Conservation (phyloP, 352 stramenopile species). For the Peronospora tabacina region DNA sequence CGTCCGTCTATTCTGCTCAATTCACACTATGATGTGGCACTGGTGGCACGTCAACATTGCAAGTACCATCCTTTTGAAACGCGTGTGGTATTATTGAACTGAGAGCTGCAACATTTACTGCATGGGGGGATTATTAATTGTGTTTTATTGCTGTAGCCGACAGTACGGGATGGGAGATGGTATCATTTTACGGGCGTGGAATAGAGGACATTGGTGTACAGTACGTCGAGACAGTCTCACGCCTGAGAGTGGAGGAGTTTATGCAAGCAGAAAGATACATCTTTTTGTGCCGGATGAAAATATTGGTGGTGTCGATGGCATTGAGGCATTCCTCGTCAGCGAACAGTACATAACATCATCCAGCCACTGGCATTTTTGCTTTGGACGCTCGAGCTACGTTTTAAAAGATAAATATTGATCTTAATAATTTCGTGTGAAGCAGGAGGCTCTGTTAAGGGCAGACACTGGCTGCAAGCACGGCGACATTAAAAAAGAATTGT, state of each 20-base stretch:
- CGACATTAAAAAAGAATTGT: slow-evolving; percentile 87
- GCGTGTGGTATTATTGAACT: slow-evolving; percentile 23
- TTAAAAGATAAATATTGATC: slow-evolving; percentile 15
- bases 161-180: slow-evolving; percentile 86
- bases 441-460: slow-evolving; percentile 72
- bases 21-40: slow-evolving; percentile 96
- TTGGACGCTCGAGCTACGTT: slow-evolving; percentile 81
- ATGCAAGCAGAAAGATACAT: slow-evolving; percentile 81
- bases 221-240: slow-evolving; percentile 89
- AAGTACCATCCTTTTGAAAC: slow-evolving; percentile 86
- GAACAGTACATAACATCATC: slow-evolving; percentile 79
- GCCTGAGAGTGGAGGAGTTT: slow-evolving; percentile 32
- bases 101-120: too few relatives aligned
- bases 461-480: slow-evolving; percentile 86
- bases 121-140: too few relatives aligned
- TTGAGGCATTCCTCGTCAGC: slow-evolving; percentile 86
- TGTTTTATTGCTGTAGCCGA: slow-evolving; percentile 42
- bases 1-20: slow-evolving; percentile 91
- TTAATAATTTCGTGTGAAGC: slow-evolving; percentile 82
- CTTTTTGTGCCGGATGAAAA: slow-evolving; percentile 93
- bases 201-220: slow-evolving; percentile 95
- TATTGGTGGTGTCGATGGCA: slow-evolving; percentile 89
- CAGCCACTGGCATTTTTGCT: slow-evolving; percentile 85
- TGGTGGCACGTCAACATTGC: slow-evolving; percentile 82
- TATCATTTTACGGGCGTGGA: slow-evolving; percentile 89